Evolutionary conservation across 129 eudicot genomes (phyloP).

Genomic region (Chrysanthemum lavandulifolium): DNA sequence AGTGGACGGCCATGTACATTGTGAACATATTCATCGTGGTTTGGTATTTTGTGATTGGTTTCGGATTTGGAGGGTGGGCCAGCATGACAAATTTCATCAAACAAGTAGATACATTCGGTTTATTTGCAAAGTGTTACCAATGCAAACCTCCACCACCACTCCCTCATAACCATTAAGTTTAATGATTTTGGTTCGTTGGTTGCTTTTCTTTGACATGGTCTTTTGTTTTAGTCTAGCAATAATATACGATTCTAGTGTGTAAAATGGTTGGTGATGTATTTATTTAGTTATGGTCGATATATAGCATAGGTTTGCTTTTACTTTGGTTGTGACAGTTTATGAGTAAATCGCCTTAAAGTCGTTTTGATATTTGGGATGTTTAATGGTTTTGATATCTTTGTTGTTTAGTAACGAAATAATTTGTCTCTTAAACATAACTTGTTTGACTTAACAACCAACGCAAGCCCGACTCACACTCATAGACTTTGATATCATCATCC

Average conservation of each 20-base stretch:
- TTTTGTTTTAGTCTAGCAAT: conserved; percentile 33
- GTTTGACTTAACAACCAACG: no score
- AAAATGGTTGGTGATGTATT: conserved; percentile 33
- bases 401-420: no score
- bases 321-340: conserved; percentile 30
- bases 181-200: conserved; percentile 26
- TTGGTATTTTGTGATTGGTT: conserved; percentile 66
- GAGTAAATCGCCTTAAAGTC: conserved; percentile 22
- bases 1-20: conserved; percentile 67
- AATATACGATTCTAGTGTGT: conserved; percentile 35
- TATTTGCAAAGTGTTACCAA: conserved; percentile 75
- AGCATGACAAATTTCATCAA: conserved; percentile 68
- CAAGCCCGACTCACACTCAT: no score
- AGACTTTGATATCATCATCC: no score
- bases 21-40: conserved; percentile 57
- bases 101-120: conserved; percentile 69
- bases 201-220: conserved; percentile 31
- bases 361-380: conserved; percentile 8
- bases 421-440: no score
- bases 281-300: conserved; percentile 25
- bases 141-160: conserved; percentile 52
- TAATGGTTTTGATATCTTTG: neutral
- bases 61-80: conserved; percentile 88
- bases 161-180: conserved; percentile 36
- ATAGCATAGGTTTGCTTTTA: conserved; percentile 29